Evolutionary conservation across 345 rosid species (phyloP).

Genomic region (Toxicodendron radicans): DNA sequence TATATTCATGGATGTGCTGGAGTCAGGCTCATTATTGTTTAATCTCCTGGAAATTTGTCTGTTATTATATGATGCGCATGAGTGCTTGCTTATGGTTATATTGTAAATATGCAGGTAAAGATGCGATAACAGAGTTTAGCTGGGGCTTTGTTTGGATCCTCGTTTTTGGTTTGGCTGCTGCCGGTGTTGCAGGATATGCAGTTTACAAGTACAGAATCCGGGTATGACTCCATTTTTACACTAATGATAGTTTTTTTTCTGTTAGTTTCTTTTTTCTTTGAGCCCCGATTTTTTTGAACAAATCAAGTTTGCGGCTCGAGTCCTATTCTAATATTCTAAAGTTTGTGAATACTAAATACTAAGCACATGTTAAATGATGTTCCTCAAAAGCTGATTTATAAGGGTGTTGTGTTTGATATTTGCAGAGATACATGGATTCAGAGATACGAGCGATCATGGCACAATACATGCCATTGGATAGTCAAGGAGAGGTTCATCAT

Average conservation of each 20-base stretch:
- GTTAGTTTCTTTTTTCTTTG: not conserved
- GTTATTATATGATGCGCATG: not conserved
- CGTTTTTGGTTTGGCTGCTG: conserved; percentile 63
- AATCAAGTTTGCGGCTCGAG: not conserved
- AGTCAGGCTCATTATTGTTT: not conserved
- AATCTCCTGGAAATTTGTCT: not conserved
- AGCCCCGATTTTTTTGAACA: not conserved
- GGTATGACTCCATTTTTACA: conserved; percentile 40
- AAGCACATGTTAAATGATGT: not conserved
- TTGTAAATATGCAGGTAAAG: conserved; percentile 48
- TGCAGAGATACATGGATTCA: conserved; percentile 93
- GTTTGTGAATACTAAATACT: not conserved
- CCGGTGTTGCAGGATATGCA: conserved; percentile 71
- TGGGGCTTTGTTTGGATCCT: conserved; percentile 75
- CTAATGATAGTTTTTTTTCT: not conserved
- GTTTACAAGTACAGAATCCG: conserved; percentile 89
- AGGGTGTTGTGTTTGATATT: not conserved
- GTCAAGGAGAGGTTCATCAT: conserved; percentile 51
- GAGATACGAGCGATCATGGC: conserved; percentile 95
- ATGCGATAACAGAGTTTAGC: conserved; percentile 42
- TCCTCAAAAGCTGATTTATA: not conserved
- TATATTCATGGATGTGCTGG: not conserved
- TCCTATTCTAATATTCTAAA: not conserved
- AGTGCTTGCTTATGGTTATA: conserved; percentile 11
- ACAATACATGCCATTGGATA: conserved; percentile 96